A percentile compares a stretch with the other conserved stretches of the same genome.
Evolutionary conservation across 2,329 filamentous ascomycete species (phyloP).

Genomic region (Talaromyces funiculosus): DNA sequence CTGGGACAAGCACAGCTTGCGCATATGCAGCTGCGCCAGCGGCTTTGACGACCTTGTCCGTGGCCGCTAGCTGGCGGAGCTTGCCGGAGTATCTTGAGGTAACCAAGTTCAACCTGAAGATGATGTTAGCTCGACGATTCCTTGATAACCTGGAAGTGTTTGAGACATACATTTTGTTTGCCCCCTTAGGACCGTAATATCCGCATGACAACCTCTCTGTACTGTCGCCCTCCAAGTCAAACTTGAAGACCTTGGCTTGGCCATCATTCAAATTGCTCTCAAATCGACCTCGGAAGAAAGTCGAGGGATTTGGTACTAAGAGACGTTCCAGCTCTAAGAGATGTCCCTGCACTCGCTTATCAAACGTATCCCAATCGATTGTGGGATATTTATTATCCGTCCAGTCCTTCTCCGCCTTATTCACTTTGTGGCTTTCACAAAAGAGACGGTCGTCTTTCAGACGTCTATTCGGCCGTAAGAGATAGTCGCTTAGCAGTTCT

Average conservation of each 20-base stretch:
- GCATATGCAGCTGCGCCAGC: conserved; percentile 64
- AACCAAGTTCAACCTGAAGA: conserved; percentile 50
- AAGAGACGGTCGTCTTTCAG: conserved; percentile 46
- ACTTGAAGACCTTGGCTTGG: conserved; percentile 55
- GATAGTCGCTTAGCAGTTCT: conserved; percentile 50
- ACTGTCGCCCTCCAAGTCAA: conserved; percentile 41
- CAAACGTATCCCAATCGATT: conserved; percentile 63
- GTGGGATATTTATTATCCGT: conserved; percentile 57
- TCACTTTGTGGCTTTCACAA: conserved; percentile 58
- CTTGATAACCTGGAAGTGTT: neutral
- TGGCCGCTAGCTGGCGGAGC: conserved; percentile 57
- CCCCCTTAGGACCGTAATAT: conserved; percentile 75
- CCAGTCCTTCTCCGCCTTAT: conserved; percentile 49
- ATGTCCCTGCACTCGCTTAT: conserved; percentile 54
- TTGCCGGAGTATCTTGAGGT: conserved; percentile 55
- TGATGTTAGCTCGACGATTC: neutral
- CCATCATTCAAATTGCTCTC: conserved; percentile 52
- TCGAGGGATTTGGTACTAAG: conserved; percentile 48
- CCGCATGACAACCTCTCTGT: conserved; percentile 61
- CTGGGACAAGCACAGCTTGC: conserved; percentile 71
- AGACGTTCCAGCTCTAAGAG: conserved; percentile 53
- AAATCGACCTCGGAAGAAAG: conserved; percentile 57
- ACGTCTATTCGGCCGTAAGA: conserved; percentile 30
- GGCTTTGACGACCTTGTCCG: conserved; percentile 61
- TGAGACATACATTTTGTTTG: conserved; percentile 59